phyloP scores from a whole-genome alignment of 805 yeast species.

The Candida nitratophila region DNA sequence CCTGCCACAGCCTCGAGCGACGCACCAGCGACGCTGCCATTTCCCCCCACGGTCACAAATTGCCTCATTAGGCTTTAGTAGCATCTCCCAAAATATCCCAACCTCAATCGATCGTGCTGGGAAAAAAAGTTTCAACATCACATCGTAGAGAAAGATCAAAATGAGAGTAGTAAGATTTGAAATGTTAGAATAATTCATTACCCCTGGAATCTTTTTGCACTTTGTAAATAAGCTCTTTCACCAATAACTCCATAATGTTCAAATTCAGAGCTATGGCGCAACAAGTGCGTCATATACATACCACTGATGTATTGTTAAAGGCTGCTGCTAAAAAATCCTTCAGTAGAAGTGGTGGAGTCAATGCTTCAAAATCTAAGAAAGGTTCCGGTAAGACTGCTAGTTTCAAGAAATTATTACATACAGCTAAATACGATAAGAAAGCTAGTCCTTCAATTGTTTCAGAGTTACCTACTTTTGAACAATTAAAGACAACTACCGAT shows the following conservation, averaged over 20 bases:
- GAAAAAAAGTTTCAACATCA: too few species aligned
- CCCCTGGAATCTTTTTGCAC: not conserved
- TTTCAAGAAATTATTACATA: constrained; percentile 17
- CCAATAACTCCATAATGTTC: not conserved
- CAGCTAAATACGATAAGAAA: constrained; percentile 16
- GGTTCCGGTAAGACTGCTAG: constrained; percentile 26
- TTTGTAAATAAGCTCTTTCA: too few species aligned
- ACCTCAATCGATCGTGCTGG: too few species aligned
- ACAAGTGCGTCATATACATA: not conserved
- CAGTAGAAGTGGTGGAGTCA: constrained; percentile 8
- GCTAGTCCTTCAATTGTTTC: constrained; percentile 16
- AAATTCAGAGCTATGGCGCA: not conserved
- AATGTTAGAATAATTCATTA: too few species aligned
- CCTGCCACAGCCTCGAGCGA: too few species aligned
- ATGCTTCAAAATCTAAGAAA: constrained; percentile 18
- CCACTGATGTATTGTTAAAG: not conserved
- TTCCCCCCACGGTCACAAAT: too few species aligned
- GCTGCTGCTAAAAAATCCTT: constrained; percentile 19
- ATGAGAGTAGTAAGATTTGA: too few species aligned
- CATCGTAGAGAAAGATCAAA: too few species aligned
- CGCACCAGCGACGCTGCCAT: too few species aligned
- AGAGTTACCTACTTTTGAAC: constrained; percentile 10
- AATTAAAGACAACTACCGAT: constrained; percentile 1
- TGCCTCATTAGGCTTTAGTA: too few species aligned
- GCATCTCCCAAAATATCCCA: too few species aligned